phyloP scores from a whole-genome alignment of 2,329 filamentous ascomycete species.

The Harringtonia lauricola region DNA sequence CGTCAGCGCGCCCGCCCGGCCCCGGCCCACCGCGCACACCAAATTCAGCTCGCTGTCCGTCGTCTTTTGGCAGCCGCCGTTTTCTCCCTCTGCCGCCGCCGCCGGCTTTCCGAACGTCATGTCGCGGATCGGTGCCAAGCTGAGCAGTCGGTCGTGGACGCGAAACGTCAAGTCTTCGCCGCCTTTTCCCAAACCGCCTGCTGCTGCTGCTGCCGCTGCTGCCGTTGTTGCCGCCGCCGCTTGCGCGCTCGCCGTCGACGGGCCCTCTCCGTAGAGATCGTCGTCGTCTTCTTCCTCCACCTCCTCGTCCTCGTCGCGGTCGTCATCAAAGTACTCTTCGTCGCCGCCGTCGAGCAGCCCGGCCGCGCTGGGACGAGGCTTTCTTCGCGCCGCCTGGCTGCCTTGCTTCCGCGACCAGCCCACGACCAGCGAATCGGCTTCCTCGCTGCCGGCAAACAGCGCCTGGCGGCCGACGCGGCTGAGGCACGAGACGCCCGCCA shows the following conservation, averaged over 20 bases:
- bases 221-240: slow-evolving; percentile 14
- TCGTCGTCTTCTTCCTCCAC: slow-evolving; percentile 51
- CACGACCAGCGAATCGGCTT: slow-evolving; percentile 68
- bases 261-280: slow-evolving; percentile 53
- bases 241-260: slow-evolving; percentile 12
- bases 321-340: slow-evolving; percentile 35
- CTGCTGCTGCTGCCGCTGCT: too few relatives aligned
- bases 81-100: slow-evolving; percentile 30
- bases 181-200: too few relatives aligned
- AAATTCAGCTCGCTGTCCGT: slow-evolving; percentile 48
- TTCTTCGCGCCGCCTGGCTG: slow-evolving; percentile 50
- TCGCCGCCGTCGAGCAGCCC: too few relatives aligned
- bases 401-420: slow-evolving; percentile 63
- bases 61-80: slow-evolving; percentile 25
- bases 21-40: slow-evolving; percentile 50
- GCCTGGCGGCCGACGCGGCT: slow-evolving; percentile 55
- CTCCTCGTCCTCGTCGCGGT: slow-evolving; percentile 34
- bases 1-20: slow-evolving; percentile 58
- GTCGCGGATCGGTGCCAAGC: slow-evolving; percentile 69
- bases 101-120: slow-evolving; percentile 55
- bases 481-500: slow-evolving; percentile 55
- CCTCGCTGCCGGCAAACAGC: slow-evolving; percentile 79
- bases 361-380: slow-evolving; percentile 40
- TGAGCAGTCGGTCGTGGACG: slow-evolving; percentile 65
- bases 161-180: slow-evolving; percentile 61